phyloP scores from a whole-genome alignment of 345 rosid species.

The Angophora floribunda region DNA sequence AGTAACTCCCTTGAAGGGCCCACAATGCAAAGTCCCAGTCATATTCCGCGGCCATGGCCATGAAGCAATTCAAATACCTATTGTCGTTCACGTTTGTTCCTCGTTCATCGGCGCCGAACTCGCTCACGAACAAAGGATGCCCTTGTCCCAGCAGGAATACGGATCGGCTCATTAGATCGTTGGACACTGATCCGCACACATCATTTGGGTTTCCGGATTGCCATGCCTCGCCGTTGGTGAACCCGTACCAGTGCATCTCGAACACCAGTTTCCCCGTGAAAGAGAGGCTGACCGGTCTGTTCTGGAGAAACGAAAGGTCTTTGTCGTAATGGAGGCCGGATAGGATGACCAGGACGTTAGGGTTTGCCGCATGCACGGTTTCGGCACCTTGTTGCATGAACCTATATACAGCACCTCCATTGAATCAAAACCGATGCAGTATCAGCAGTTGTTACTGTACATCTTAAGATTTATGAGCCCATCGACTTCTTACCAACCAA shows the following conservation, averaged over 20 bases:
- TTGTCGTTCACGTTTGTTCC: slow-evolving; percentile 42
- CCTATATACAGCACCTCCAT: slow-evolving; percentile 2
- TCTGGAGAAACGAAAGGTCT: slow-evolving; percentile 51
- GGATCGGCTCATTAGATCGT: slow-evolving; percentile 25
- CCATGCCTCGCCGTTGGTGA: slow-evolving; percentile 53
- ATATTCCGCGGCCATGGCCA: slow-evolving; percentile 52
- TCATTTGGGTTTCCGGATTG: slow-evolving; percentile 49
- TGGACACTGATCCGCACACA: slow-evolving; percentile 46
- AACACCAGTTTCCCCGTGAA: slow-evolving; percentile 58
- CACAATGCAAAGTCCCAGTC: slow-evolving; percentile 82
- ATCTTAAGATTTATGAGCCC: neutral
- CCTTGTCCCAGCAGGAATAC: slow-evolving; percentile 40
- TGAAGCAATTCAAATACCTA: slow-evolving; percentile 60
- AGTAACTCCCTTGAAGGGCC: slow-evolving; percentile 77
- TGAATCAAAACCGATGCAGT: neutral
- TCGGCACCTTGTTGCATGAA: slow-evolving; percentile 85
- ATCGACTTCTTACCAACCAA: neutral
- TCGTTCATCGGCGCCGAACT: slow-evolving; percentile 61
- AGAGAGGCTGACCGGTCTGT: slow-evolving; percentile 31
- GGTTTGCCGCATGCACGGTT: slow-evolving; percentile 78
- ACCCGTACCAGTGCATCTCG: slow-evolving; percentile 77
- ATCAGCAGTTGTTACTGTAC: neutral
- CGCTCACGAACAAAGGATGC: slow-evolving; percentile 58
- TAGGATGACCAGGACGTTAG: slow-evolving; percentile 70
- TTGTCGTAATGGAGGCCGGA: slow-evolving; percentile 68